Evolutionary conservation across 257 asterid genomes (phyloP).

Genomic region (Catharanthus roseus): DNA sequence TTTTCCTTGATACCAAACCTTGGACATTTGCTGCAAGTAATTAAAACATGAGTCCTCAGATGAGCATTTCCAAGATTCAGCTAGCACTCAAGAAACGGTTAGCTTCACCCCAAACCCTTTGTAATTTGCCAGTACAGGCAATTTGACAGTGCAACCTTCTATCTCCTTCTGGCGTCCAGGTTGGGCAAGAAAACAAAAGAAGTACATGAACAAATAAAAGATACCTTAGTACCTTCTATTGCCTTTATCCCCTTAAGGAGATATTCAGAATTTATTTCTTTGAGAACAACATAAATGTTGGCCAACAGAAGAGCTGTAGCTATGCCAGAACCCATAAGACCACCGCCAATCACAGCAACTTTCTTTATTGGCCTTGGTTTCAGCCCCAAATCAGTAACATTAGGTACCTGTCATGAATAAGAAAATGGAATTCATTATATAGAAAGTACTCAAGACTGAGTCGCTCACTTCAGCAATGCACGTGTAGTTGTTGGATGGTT

Average conservation of each 20-base stretch:
- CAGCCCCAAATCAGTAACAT: slow-evolving; percentile 83
- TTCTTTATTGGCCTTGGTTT: slow-evolving; percentile 77
- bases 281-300: slow-evolving; percentile 58
- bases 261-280: slow-evolving; percentile 83
- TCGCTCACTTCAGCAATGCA: background rate
- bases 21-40: slow-evolving; percentile 55
- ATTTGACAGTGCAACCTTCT: background rate
- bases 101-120: background rate
- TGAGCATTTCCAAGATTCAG: background rate
- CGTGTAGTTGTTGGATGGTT: background rate
- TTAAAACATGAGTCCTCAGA: slow-evolving; percentile 5
- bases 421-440: slow-evolving; percentile 10
- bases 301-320: slow-evolving; percentile 81
- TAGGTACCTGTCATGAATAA: slow-evolving; percentile 58
- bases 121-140: background rate
- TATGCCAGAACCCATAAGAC: slow-evolving; percentile 98
- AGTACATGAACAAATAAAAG: background rate
- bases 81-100: background rate
- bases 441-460: background rate
- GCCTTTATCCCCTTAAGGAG: slow-evolving; percentile 76
- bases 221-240: slow-evolving; percentile 53
- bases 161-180: background rate
- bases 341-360: slow-evolving; percentile 96
- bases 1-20: slow-evolving; percentile 73
- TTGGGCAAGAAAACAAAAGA: background rate